Conservation (phyloP, 2,329 filamentous ascomycete species). For the Calonectria fujianensis region DNA sequence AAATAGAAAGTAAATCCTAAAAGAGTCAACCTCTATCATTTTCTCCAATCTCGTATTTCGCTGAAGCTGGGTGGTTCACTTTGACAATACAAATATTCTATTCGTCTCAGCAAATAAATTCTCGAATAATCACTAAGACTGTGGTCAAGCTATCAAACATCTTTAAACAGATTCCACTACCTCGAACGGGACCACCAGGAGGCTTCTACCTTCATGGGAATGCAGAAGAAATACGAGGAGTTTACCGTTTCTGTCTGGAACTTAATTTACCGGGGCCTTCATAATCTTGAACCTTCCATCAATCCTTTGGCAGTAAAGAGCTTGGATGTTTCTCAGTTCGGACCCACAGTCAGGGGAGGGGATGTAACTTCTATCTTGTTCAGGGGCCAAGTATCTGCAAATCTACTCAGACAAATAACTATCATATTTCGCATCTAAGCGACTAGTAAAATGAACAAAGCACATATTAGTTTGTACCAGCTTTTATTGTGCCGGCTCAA, state of each 20-base stretch:
- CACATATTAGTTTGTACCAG: too few relatives aligned
- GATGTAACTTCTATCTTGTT: not conserved
- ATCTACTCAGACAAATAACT: not conserved
- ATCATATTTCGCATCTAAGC: not conserved
- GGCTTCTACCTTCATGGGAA: not conserved
- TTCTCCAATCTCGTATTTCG: not conserved
- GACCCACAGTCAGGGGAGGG: not conserved
- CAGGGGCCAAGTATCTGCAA: not conserved
- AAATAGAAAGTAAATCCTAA: too few relatives aligned
- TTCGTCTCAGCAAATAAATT: too few relatives aligned
- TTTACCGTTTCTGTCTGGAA: accelerated
- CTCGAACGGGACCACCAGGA: too few relatives aligned
- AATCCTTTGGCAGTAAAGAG: not conserved
- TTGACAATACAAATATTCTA: too few relatives aligned
- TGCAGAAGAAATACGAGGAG: not conserved
- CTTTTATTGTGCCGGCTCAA: too few relatives aligned
- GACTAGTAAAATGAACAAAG: too few relatives aligned
- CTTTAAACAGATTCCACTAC: too few relatives aligned
- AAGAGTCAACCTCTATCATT: too few relatives aligned
- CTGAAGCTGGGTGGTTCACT: not conserved
- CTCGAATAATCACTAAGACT: not conserved
- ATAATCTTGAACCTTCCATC: not conserved
- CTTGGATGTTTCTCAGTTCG: not conserved
- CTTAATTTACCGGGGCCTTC: not conserved
- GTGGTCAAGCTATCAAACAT: too few relatives aligned